Base-by-base conservation (phyloP, 2,329 filamentous ascomycete genomes). In the Botrytis fragariae region DNA sequence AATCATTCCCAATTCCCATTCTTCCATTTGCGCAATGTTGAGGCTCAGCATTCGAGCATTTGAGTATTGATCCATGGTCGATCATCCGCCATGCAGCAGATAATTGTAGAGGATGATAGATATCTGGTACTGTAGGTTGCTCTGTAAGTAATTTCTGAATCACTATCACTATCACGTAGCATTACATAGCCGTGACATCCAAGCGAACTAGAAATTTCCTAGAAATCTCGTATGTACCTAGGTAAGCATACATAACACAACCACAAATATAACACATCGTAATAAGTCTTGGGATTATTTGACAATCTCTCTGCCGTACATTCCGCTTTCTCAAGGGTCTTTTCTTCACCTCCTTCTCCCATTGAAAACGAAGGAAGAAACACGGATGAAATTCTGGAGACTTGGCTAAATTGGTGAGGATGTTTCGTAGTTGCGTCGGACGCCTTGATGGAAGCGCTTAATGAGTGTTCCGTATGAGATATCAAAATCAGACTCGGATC, bases 1-100 rank as follows among this genome's bases (percentile, higher is more conserved):
- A 44, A n/a, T 51, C 44, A 65, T 37, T 37, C n/a, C 39, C 29
- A 37, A 37, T 37, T 48, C 20, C 32, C 42, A 37, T 51, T 65
- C 22, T 51, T 16, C 5, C 29, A 51, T 51, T 64, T 64, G 32
- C 32, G 44, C 32, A 65, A 61, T 25, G 35, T 35, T 70, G 68
- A 57, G 68, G 68, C 68, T 70, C 54, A 61, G 57, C 57, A 25
- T 39, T 45, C 14, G 37, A 70, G 63, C 42, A 48, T 48, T 37
- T 3, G 48, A 54, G 48, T 7, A 54, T 16, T n/a, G 48, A 54
- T 54, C 48, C 48, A 54, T 54, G 12, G 12, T n/a, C 5, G 4
- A 54, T n/a, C 48, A 16, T 54, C 48, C 48, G n/a, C 14, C 48
- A 8, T n/a, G 25, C 25, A 29, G 62, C 14, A 48, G 16, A 37